Evolutionary conservation across 345 rosid genomes (phyloP), one percentile per base, ranked within the genome.

Genomic region (Hibiscus tridactylites): DNA sequence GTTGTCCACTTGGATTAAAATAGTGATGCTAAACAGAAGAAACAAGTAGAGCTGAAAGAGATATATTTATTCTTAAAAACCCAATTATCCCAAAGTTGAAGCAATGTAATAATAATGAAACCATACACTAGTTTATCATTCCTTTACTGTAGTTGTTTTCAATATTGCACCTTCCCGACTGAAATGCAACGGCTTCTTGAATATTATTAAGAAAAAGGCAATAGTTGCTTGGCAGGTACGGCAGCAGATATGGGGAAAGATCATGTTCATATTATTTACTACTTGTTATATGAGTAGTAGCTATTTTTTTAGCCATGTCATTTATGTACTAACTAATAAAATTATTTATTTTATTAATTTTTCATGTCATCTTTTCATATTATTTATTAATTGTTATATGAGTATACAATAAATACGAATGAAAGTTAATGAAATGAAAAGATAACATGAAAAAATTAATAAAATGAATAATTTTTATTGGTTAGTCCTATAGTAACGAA

Each of bases 171-270:
- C 31, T 68, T 49, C 47, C 69, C 69, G 59, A 50, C 44, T 68
- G 73, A 49, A 24, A 61, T 68, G 56, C 73, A 61, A 62, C 11
- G 9, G 9, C 17, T 15, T 8, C n/a, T 15, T 57, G 47, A 6
- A 35, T 68, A 37, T 60, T n/a, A 24, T 4, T 49, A 16, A 7
- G 6, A n/a, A 17, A 13, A 24, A 57, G 24, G 59, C 33, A 5
- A 2, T 28, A 39, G 28, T 68, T 68, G 16, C 65, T 44, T 73
- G 66, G 65, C n/a, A 44, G 74, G n/a, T 49, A 68, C 4, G 66
- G 46, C 42, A 57, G 9, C 24, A 28, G 42, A 73, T 68, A 54
- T 6, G 65, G 42, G 65, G 65, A 39, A 73, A 21, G 73, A 73
- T 77, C 44, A 17, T 5, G 12, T 42, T 49, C 64, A 53, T 19